Evolutionary conservation across 306 rosid genomes (phyloP), one percentile per base, ranked within the genome.

Genomic region (Cucumis cinereus): DNA sequence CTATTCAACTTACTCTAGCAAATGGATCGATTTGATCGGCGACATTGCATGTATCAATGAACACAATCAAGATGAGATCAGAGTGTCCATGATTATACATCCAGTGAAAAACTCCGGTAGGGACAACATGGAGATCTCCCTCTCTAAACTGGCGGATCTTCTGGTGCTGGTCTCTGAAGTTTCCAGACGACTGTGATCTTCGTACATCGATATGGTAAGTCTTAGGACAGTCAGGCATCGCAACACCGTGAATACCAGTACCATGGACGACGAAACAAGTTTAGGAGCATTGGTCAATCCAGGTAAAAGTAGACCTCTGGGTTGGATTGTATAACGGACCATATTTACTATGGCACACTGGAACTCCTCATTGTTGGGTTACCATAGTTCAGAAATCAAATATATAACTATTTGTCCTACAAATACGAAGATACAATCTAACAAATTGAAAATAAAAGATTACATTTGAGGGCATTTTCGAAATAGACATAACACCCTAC

Each of bases 61-160:
- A 28, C 3, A 40, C 43, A 23, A 82, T n/a, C 47, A 82, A 56
- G 38, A 82, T 38, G 33, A 82, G 61, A 8, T 79, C 62, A 6
- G 77, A 58, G 1, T 82, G 70, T 3, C 82, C 85, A 0, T 56
- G 41, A 35, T 82, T 82, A 23, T 68, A 75, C 16, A 82, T 59
- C 85, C 85, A 82, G 20, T 82, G 85, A 64, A 78, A 82, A 53
- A 73, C 60, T 50, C 82, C 82, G 38, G 82, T 69, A 9, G 80
- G 78, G 8, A 82, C 50, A 12, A 69, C 78, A 20, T 79, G 36
- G 77, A 76, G 24, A 45, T 79, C 82, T 3, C 82, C 85, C 15
- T 75, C 70, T 35, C 80, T 55, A 30, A 79, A 55, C 5, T 6
- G 41, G 22, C 73, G 80, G 30, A 82, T 74, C 71, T 78, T 82